A percentile compares a stretch with the other conserved stretches of the same genome.
These are phyloP conservation scores for Diaporthe ilicicola DNA, from an alignment of 2,329 filamentous ascomycete genomes.

Conservation along the genomic window DNA sequence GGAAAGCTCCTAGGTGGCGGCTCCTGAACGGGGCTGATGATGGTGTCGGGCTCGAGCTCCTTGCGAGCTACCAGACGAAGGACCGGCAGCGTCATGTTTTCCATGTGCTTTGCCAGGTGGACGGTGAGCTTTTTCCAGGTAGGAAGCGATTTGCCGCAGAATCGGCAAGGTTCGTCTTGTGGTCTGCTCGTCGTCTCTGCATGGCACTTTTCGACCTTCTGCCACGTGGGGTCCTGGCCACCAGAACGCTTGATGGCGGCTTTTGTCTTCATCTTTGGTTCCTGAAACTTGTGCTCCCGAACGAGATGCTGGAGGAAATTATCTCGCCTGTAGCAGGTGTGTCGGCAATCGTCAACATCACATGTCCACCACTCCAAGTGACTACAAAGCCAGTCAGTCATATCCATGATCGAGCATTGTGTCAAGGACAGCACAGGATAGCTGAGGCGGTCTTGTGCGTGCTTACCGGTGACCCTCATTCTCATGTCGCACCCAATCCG, in stretches of 20 bases:
- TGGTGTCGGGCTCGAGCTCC: slow-evolving; percentile 65
- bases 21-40: slow-evolving; percentile 74
- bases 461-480: slow-evolving; percentile 80
- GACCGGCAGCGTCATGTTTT: slow-evolving; percentile 86
- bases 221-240: slow-evolving; percentile 73
- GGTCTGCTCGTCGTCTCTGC: slow-evolving; percentile 71
- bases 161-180: slow-evolving; percentile 82
- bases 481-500: slow-evolving; percentile 94
- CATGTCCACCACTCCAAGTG: slow-evolving; percentile 94
- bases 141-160: slow-evolving; percentile 82
- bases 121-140: slow-evolving; percentile 94
- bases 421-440: neutral
- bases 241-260: slow-evolving; percentile 69
- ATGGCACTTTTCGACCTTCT: slow-evolving; percentile 80
- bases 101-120: slow-evolving; percentile 95
- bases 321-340: slow-evolving; percentile 86
- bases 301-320: slow-evolving; percentile 95
- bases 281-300: slow-evolving; percentile 85
- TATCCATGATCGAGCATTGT: too few species aligned
- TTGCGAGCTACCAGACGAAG: slow-evolving; percentile 63
- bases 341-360: slow-evolving; percentile 80
- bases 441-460: neutral
- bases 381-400: slow-evolving; percentile 22
- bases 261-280: slow-evolving; percentile 83
- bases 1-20: slow-evolving; percentile 52